Conservation (phyloP, 371 early-diverging fungal species). For the Mortierella sp. region DNA sequence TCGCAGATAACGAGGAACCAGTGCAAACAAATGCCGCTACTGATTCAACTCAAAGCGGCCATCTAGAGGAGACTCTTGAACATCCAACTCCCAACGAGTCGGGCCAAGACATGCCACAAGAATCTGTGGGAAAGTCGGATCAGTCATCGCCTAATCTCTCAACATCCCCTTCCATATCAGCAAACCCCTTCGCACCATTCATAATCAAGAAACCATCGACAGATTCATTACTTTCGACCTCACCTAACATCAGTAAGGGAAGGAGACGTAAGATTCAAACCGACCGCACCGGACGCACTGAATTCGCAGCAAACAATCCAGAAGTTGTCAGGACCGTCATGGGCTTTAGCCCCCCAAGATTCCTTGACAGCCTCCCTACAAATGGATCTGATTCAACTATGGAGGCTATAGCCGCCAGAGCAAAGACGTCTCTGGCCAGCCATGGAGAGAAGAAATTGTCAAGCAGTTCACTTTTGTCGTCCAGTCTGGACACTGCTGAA, state of each 20-base stretch:
- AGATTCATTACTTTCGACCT: not conserved
- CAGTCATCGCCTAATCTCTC: not conserved
- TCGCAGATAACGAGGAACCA: not conserved
- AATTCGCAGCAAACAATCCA: not conserved
- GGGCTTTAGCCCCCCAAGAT: conserved; percentile 20
- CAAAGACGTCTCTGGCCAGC: conserved; percentile 21
- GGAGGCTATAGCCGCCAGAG: conserved; percentile 22
- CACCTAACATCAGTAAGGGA: conserved; percentile 19
- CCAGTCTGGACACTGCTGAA: not conserved
- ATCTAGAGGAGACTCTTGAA: not conserved
- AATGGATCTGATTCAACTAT: conserved; percentile 4
- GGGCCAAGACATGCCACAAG: not conserved
- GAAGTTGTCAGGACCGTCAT: not conserved
- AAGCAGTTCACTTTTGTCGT: not conserved
- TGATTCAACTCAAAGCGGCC: not conserved
- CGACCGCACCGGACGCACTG: conserved; percentile 16
- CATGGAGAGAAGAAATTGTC: conserved; percentile 4
- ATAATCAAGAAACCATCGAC: conserved; percentile 6
- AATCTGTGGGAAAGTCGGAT: not conserved
- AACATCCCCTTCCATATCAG: not conserved
- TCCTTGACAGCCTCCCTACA: not conserved
- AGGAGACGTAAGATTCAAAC: conserved; percentile 33
- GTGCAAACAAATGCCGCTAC: not conserved
- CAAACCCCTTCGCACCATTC: conserved; percentile 24
- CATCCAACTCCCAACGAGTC: not conserved